A percentile compares a stretch with the other conserved stretches of the same genome.
Conservation (phyloP, 192 early-diverging fungal species). For the Gigaspora rosea region DNA sequence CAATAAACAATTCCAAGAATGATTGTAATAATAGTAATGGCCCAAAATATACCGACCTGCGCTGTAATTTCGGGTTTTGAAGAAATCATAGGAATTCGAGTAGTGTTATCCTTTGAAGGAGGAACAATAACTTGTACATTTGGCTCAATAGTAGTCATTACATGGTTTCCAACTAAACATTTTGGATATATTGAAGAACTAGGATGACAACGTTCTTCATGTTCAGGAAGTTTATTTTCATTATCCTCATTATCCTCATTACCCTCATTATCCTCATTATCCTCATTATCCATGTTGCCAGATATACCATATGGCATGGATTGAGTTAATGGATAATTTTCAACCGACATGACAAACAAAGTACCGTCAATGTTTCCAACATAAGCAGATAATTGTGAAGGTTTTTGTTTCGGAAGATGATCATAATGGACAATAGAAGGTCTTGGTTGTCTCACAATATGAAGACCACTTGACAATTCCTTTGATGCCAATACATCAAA, state of each 20-base stretch:
- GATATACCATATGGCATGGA: neutral
- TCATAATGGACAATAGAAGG: constrained; percentile 43
- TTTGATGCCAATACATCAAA: constrained; percentile 57
- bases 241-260: too few relatives aligned
- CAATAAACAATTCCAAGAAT: constrained; percentile 15
- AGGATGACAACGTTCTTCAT: constrained; percentile 22
- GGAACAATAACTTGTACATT: neutral
- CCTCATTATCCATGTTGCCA: too few relatives aligned
- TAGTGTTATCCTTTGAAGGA: neutral
- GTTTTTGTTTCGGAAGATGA: constrained; percentile 30
- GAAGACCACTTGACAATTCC: constrained; percentile 45
- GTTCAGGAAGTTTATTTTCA: neutral
- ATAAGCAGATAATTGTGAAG: constrained; percentile 54
- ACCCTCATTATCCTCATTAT: too few relatives aligned
- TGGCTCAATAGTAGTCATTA: constrained; percentile 6
- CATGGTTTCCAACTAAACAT: constrained; percentile 53
- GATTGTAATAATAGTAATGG: neutral
- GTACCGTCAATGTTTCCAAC: constrained; percentile 65
- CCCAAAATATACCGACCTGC: constrained; percentile 16
- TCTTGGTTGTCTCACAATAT: constrained; percentile 42
- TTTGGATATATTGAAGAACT: constrained; percentile 37
- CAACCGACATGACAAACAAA: constrained; percentile 67
- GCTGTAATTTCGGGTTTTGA: neutral
- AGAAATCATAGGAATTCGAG: neutral
- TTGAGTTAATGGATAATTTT: constrained; percentile 61